phyloP scores from a whole-genome alignment of 2,329 filamentous ascomycete genomes.

The Leptographium galeiforme region DNA sequence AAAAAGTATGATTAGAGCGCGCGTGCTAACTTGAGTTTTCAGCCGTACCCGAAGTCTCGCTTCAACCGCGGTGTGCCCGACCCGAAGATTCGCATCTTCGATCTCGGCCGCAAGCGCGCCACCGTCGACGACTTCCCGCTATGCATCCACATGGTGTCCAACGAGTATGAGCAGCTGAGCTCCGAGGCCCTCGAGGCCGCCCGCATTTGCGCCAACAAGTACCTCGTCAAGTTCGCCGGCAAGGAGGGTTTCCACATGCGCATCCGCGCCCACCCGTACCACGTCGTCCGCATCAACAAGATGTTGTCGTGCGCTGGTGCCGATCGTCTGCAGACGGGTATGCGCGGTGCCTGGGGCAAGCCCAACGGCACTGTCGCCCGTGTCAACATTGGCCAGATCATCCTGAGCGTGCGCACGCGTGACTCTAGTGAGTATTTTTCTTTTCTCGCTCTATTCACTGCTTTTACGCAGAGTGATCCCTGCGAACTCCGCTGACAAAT shows the following conservation, averaged over 20 bases:
- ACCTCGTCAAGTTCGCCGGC: slow-evolving; percentile 58
- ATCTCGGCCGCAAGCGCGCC: slow-evolving; percentile 96
- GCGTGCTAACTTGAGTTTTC: not conserved
- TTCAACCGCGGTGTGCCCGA: slow-evolving; percentile 99
- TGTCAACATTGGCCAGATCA: slow-evolving; percentile 99
- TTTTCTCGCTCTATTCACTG: too few species aligned
- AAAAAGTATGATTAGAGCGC: too few species aligned
- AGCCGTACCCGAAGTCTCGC: slow-evolving; percentile 98
- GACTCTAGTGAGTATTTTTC: slow-evolving; percentile 54
- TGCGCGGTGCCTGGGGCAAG: slow-evolving; percentile 99
- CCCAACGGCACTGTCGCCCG: slow-evolving; percentile 96
- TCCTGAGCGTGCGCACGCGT: slow-evolving; percentile 93
- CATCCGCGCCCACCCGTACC: slow-evolving; percentile 91
- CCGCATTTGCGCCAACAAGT: slow-evolving; percentile 97
- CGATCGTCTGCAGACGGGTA: slow-evolving; percentile 99
- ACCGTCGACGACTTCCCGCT: slow-evolving; percentile 99
- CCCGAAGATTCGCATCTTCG: slow-evolving; percentile 89
- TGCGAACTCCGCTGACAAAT: not conserved
- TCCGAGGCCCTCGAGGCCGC: slow-evolving; percentile 99
- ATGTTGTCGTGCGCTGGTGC: slow-evolving; percentile 99
- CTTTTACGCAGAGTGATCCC: too few species aligned
- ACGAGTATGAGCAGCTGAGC: slow-evolving; percentile 99
- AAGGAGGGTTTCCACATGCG: slow-evolving; percentile 65
- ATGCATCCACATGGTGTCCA: slow-evolving; percentile 98
- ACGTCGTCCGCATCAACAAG: slow-evolving; percentile 99